These are phyloP conservation scores for Syzygium aqueum DNA, from an alignment of 345 rosid genomes.

Conservation along the genomic window DNA sequence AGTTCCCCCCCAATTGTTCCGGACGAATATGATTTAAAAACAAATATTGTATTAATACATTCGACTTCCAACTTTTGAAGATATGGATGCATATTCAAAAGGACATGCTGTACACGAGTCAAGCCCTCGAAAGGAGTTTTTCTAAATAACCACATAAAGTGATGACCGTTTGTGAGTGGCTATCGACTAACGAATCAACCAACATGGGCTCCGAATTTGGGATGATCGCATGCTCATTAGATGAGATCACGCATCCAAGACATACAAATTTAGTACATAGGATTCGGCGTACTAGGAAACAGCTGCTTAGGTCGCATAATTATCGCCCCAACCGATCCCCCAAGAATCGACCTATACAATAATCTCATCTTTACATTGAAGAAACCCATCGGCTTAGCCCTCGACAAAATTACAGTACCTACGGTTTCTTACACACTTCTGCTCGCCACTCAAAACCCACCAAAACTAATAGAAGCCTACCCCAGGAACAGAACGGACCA, in stretches of 20 bases:
- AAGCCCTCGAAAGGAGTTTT: background rate
- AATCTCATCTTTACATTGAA: background rate
- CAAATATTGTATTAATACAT: background rate
- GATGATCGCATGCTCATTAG: background rate
- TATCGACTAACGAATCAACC: background rate
- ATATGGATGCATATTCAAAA: background rate
- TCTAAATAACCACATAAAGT: background rate
- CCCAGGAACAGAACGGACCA: background rate
- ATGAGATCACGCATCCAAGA: fast-evolving
- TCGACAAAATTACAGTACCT: background rate
- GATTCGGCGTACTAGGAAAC: background rate
- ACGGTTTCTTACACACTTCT: background rate
- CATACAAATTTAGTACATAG: background rate
- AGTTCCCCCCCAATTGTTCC: background rate
- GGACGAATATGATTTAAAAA: background rate
- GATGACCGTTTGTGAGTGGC: background rate
- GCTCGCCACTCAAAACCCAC: background rate
- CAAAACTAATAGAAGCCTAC: background rate
- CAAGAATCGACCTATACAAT: background rate
- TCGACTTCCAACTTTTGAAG: background rate
- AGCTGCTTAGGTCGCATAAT: background rate
- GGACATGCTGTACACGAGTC: background rate
- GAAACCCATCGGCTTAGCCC: background rate
- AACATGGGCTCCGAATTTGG: background rate
- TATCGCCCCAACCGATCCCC: background rate